Evolutionary conservation across 2,329 filamentous ascomycete genomes (phyloP).

Genomic region (Ramularia collo-cygni): DNA sequence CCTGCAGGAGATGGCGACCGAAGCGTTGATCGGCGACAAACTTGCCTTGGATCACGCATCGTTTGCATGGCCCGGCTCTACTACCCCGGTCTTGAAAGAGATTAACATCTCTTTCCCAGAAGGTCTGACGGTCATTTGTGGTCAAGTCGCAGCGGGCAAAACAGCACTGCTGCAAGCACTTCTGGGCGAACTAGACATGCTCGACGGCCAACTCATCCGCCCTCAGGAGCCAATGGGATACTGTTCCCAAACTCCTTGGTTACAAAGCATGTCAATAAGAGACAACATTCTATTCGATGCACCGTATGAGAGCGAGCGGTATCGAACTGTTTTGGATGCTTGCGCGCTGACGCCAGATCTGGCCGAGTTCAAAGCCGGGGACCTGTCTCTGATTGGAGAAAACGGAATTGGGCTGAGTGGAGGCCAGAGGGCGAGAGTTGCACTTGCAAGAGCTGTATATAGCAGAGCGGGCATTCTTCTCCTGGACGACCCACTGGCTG

Average conservation of each 20-base stretch:
- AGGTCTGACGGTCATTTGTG: conserved; percentile 55
- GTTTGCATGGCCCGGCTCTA: conserved; percentile 71
- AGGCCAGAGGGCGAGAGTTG: conserved; percentile 42
- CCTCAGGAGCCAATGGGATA: conserved; percentile 55
- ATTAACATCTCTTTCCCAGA: conserved; percentile 48
- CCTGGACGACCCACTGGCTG: conserved; percentile 43
- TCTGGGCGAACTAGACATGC: conserved; percentile 52
- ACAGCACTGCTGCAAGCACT: conserved; percentile 54
- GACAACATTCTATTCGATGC: conserved; percentile 62
- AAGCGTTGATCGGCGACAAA: conserved; percentile 27
- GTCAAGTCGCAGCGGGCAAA: conserved; percentile 60
- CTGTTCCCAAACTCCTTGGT: conserved; percentile 60
- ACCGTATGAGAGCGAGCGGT: conserved; percentile 62
- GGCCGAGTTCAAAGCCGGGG: conserved; percentile 56
- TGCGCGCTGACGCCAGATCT: conserved; percentile 58
- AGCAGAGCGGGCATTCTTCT: conserved; percentile 40
- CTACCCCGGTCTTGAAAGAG: conserved; percentile 48
- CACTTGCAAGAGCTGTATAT: conserved; percentile 43
- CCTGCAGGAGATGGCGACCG: conserved; percentile 43
- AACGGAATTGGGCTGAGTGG: conserved; percentile 44
- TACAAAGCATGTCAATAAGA: conserved; percentile 63
- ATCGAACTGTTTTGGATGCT: conserved; percentile 59
- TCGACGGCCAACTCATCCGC: conserved; percentile 44
- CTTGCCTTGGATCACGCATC: conserved; percentile 56
- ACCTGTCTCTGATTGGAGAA: conserved; percentile 46